phyloP scores from a whole-genome alignment of 345 rosid genomes.

The Hevea brasiliensis region DNA sequence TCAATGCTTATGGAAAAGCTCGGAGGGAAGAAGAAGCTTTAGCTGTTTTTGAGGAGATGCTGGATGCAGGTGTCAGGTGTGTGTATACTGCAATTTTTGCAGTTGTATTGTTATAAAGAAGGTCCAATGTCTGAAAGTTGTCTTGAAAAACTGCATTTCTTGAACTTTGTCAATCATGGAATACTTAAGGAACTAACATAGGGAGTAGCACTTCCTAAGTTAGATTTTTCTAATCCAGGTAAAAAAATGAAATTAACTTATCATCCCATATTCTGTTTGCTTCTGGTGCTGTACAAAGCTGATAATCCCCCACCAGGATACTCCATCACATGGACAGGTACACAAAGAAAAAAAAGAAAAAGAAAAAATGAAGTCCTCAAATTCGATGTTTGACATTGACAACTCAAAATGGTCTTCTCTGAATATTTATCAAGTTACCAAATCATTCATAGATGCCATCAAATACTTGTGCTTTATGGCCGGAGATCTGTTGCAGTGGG shows the following conservation, averaged over 20 bases:
- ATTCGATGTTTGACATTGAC: background rate
- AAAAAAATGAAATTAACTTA: background rate
- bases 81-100: slow-evolving; percentile 8
- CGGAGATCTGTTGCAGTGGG: slow-evolving; percentile 1
- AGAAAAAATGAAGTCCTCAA: background rate
- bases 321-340: background rate
- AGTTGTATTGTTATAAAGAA: background rate
- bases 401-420: background rate
- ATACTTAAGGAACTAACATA: background rate
- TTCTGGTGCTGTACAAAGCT: background rate
- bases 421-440: slow-evolving; percentile 2
- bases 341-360: background rate
- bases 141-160: too few relatives aligned
- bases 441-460: background rate
- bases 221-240: background rate
- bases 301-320: background rate
- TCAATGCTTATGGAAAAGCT: slow-evolving; percentile 92
- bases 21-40: slow-evolving; percentile 96
- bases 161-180: background rate
- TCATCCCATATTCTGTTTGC: background rate
- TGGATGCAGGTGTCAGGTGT: slow-evolving; percentile 92
- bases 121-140: background rate
- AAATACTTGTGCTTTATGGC: background rate
- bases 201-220: slow-evolving; percentile 1
- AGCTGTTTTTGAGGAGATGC: slow-evolving; percentile 97